A percentile compares a stretch with the other conserved stretches of the same genome.
Conservation (phyloP, 1,284 basidiomycete genomes). For the Ganoderma boninense region DNA sequence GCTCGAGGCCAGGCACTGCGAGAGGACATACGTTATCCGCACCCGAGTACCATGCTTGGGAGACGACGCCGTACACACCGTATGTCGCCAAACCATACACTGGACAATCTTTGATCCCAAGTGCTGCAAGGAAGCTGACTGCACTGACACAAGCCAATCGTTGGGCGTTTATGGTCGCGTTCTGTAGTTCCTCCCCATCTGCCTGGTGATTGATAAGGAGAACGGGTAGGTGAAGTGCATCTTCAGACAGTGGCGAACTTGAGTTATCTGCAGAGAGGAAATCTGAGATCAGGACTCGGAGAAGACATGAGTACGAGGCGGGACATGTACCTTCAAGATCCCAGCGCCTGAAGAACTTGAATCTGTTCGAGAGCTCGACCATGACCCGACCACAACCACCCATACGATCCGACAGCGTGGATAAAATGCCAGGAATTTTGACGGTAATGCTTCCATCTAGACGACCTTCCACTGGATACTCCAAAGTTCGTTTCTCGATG, state of each 20-base stretch:
- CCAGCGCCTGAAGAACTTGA: no score
- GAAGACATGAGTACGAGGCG: no score
- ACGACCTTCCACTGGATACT: no score
- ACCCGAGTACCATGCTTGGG: slow-evolving; percentile 3
- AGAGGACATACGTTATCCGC: neutral
- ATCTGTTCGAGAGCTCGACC: no score
- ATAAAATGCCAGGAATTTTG: no score
- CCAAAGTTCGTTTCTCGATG: no score
- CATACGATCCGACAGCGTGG: no score
- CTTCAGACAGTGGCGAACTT: neutral
- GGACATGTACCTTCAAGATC: no score
- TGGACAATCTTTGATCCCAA: slow-evolving; percentile 13
- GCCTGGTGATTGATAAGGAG: neutral
- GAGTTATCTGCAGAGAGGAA: neutral
- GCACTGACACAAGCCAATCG: slow-evolving; percentile 13
- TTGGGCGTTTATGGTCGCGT: neutral
- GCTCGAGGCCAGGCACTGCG: neutral
- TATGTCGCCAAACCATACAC: slow-evolving; percentile 9
- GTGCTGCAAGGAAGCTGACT: slow-evolving; percentile 2
- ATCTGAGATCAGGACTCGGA: no score
- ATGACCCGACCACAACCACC: no score
- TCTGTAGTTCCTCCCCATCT: neutral
- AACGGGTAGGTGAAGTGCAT: neutral
- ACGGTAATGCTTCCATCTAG: no score
- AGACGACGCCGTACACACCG: neutral